Conservation (phyloP, 805 yeast species). For the Zygosaccharomyces lentus region DNA sequence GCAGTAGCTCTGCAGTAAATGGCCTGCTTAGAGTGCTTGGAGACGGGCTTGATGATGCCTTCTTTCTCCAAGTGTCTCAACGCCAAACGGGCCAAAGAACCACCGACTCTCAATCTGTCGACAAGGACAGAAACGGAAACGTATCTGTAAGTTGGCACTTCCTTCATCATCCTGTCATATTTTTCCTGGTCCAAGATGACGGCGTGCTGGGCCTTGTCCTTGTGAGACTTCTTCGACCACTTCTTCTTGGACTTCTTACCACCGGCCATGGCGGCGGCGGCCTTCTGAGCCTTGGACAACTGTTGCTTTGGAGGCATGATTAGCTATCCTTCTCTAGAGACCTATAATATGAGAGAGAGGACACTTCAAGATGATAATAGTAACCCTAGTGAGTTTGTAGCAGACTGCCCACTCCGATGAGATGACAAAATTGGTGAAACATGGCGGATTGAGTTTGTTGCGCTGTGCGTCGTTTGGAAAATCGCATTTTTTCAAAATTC, state of each 20-base stretch:
- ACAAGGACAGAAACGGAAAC: constrained; percentile 97
- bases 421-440: constrained; percentile 3
- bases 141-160: constrained; percentile 97
- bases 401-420: background rate
- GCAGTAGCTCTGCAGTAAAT: constrained; percentile 85
- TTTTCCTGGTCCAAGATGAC: constrained; percentile 96
- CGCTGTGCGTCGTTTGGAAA: background rate
- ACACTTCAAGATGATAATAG: background rate
- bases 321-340: constrained; percentile 7
- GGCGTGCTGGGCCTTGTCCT: constrained; percentile 99
- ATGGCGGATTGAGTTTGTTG: background rate
- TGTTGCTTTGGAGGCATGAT: constrained; percentile 99
- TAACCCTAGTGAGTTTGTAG: constrained; percentile 1
- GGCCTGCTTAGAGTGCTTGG: constrained; percentile 93
- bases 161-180: constrained; percentile 99
- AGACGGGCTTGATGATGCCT: constrained; percentile 91
- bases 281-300: constrained; percentile 99
- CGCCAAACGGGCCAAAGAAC: constrained; percentile 98
- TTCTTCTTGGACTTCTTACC: constrained; percentile 99
- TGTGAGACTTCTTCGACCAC: constrained; percentile 99
- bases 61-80: constrained; percentile 90
- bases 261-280: constrained; percentile 99
- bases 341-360: background rate
- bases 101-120: constrained; percentile 99
- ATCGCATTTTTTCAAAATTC: background rate